Percentiles rank a stretch among this genome's conserved stretches.
phyloP scores from a whole-genome alignment of 352 stramenopile genomes.

The Pythium sp. region DNA sequence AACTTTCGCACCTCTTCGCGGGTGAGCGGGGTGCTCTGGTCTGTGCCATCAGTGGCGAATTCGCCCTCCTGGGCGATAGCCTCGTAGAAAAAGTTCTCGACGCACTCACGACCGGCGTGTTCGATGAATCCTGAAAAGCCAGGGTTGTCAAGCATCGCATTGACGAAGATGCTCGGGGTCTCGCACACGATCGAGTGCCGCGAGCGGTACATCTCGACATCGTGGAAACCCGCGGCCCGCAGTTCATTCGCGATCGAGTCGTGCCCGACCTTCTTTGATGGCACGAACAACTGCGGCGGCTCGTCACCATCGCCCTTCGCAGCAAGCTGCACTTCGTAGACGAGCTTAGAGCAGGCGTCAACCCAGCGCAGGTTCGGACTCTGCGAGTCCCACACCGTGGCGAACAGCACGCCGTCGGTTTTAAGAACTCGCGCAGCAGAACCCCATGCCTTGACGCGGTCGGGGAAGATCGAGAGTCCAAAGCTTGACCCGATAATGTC shows the following conservation, averaged over 20 bases:
- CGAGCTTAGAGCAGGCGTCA: background rate
- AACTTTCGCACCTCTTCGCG: background rate
- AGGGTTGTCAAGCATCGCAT: background rate
- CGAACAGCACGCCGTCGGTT: background rate
- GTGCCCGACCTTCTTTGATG: background rate
- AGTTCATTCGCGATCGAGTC: background rate
- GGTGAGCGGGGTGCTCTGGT: background rate
- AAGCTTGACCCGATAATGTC: background rate
- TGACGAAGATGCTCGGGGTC: background rate
- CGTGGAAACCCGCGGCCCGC: background rate
- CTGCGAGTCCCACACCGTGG: background rate
- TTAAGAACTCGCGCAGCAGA: background rate
- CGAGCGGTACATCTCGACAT: background rate
- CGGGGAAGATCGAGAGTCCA: background rate
- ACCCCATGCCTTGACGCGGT: background rate
- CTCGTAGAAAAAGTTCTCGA: background rate
- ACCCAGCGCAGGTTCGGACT: background rate
- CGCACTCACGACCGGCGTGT: background rate
- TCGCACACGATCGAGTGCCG: background rate
- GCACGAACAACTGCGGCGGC: background rate
- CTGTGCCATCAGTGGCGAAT: background rate
- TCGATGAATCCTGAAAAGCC: background rate
- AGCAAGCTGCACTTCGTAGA: too few relatives aligned
- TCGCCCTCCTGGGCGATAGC: background rate
- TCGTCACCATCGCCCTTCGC: background rate